A percentile compares a stretch with the other conserved stretches of the same genome.
These are phyloP conservation scores for Sporothrix protearum DNA, from an alignment of 2,329 filamentous ascomycete genomes.

Conservation along the genomic window DNA sequence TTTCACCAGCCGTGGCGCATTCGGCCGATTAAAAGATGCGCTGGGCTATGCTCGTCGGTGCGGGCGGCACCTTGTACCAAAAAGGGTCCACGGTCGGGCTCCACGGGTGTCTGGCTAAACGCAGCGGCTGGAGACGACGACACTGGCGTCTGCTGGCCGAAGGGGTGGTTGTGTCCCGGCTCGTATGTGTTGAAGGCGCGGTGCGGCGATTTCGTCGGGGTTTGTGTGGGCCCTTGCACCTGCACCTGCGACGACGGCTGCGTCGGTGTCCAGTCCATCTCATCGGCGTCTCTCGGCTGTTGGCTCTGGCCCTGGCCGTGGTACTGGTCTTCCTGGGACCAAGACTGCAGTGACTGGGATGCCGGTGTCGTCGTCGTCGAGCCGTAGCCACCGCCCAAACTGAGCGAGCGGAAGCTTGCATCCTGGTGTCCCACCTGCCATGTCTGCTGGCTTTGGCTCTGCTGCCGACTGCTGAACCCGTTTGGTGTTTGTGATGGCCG, in stretches of 20 bases:
- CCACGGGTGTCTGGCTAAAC: constrained; percentile 47
- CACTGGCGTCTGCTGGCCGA: constrained; percentile 36
- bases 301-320: constrained; percentile 30
- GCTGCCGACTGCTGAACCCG: neutral
- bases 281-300: constrained; percentile 44
- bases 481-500: neutral
- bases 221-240: constrained; percentile 30
- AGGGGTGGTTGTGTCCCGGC: constrained; percentile 28
- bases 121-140: constrained; percentile 41
- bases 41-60: constrained; percentile 63
- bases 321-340: neutral
- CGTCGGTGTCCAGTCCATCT: constrained; percentile 73
- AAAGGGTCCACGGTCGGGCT: constrained; percentile 55
- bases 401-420: constrained; percentile 5
- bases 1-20: constrained; percentile 46
- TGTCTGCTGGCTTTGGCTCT: neutral
- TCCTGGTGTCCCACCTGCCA: constrained; percentile 22
- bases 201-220: constrained; percentile 46
- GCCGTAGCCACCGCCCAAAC: neutral
- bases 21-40: constrained; percentile 60
- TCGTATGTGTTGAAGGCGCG: constrained; percentile 52
- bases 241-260: constrained; percentile 34
- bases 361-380: neutral
- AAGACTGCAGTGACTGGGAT: neutral
- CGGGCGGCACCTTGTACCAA: constrained; percentile 66